Percentiles rank a stretch among this genome's conserved stretches.
These are phyloP conservation scores for Kluyveromyces lactis DNA, from an alignment of 805 yeast species.

Conservation along the genomic window DNA sequence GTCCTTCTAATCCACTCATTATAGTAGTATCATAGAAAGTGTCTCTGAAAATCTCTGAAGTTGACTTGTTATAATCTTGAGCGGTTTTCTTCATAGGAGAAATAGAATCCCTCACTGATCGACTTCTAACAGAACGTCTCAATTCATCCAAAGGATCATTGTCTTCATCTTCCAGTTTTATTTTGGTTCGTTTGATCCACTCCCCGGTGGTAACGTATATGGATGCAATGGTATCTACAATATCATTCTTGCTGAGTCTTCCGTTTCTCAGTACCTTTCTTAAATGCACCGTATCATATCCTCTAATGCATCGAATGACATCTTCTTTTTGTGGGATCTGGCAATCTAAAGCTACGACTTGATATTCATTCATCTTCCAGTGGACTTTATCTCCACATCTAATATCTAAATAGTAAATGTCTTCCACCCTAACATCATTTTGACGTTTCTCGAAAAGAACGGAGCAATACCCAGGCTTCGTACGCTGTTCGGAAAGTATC, in stretches of 20 bases:
- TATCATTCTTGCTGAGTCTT: slow-evolving; percentile 11
- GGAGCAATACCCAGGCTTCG: slow-evolving; percentile 7
- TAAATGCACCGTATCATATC: slow-evolving; percentile 44
- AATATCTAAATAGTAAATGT: slow-evolving; percentile 42
- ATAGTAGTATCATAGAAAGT: slow-evolving; percentile 4
- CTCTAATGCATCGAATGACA: slow-evolving; percentile 47
- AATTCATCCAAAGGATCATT: slow-evolving; percentile 11
- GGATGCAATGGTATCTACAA: slow-evolving; percentile 22
- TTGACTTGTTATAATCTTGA: neutral
- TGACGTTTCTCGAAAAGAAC: slow-evolving; percentile 19
- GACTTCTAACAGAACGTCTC: slow-evolving; percentile 14
- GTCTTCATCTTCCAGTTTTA: slow-evolving; percentile 14
- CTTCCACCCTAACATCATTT: slow-evolving; percentile 13
- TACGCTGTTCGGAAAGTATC: slow-evolving; percentile 22
- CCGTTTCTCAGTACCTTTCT: slow-evolving; percentile 22
- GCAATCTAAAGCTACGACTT: slow-evolving; percentile 40
- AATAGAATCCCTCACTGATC: neutral
- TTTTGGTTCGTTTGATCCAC: slow-evolving; percentile 30
- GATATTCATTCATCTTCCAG: slow-evolving; percentile 29
- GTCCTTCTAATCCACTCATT: neutral
- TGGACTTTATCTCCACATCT: slow-evolving; percentile 48
- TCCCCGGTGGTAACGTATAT: slow-evolving; percentile 27
- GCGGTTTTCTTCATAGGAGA: neutral
- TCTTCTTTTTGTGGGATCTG: slow-evolving; percentile 11
- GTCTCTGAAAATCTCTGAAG: neutral